A percentile compares a stretch with the other conserved stretches of the same genome.
Conservation (phyloP, 805 yeast genomes). For the Metschnikowia reukaufii region DNA sequence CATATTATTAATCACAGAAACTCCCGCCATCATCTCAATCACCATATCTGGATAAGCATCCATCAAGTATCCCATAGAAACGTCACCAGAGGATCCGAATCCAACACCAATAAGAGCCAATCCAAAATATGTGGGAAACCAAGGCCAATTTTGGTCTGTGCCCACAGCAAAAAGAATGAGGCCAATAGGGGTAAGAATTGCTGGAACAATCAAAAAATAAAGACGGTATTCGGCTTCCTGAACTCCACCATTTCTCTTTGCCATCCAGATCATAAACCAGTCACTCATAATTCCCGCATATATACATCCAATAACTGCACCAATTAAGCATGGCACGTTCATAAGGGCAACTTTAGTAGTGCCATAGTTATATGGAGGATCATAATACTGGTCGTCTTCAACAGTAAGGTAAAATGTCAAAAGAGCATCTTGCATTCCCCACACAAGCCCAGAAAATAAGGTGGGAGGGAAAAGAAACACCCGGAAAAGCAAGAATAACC, state of each 20-base stretch:
- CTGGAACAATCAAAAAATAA: slow-evolving; percentile 55
- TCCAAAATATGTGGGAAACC: slow-evolving; percentile 59
- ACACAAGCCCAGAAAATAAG: slow-evolving; percentile 63
- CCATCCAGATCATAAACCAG: slow-evolving; percentile 58
- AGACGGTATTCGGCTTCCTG: slow-evolving; percentile 66
- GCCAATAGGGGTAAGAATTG: slow-evolving; percentile 61
- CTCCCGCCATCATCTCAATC: slow-evolving; percentile 71
- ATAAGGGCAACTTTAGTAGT: slow-evolving; percentile 69
- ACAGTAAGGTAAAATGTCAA: slow-evolving; percentile 73
- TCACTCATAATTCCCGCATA: slow-evolving; percentile 64
- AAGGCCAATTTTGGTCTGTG: slow-evolving; percentile 52
- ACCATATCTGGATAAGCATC: slow-evolving; percentile 69
- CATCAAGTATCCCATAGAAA: slow-evolving; percentile 66
- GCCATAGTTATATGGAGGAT: slow-evolving; percentile 64
- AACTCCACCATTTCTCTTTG: slow-evolving; percentile 59
- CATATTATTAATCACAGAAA: slow-evolving; percentile 60
- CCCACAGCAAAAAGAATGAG: slow-evolving; percentile 65
- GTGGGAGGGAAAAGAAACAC: slow-evolving; percentile 67
- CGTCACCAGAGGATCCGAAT: slow-evolving; percentile 71
- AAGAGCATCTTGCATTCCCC: slow-evolving; percentile 81
- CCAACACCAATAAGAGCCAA: slow-evolving; percentile 67
- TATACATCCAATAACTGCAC: slow-evolving; percentile 65
- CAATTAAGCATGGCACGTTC: slow-evolving; percentile 70
- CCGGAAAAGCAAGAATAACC: slow-evolving; percentile 50
- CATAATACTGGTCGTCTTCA: slow-evolving; percentile 66